Evolutionary conservation across 192 early-diverging fungal species (phyloP).

Genomic region (Backusella westeae): DNA sequence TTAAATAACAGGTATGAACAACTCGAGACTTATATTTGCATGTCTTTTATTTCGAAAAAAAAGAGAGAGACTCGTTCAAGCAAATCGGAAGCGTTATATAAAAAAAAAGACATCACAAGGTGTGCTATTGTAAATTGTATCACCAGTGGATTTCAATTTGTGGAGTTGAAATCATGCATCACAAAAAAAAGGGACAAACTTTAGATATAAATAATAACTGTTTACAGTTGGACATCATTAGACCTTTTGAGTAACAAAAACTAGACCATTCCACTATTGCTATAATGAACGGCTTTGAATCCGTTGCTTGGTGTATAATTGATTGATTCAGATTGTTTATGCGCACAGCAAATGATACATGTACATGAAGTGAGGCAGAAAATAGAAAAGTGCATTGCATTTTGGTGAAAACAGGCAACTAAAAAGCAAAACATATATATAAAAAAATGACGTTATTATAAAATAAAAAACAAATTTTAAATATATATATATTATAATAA

Average conservation of each 20-base stretch:
- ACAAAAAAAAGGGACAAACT: conserved; percentile 7
- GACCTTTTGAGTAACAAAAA: neutral
- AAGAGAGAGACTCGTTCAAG: neutral
- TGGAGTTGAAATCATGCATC: conserved; percentile 4
- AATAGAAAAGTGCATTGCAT: neutral
- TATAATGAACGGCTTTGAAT: neutral
- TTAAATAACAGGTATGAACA: neutral
- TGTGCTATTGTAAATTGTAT: neutral
- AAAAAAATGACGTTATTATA: neutral
- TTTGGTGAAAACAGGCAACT: neutral
- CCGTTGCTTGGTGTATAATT: neutral
- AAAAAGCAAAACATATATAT: neutral
- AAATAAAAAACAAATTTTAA: neutral
- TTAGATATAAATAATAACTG: neutral
- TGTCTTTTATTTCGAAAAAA: neutral
- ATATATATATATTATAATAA: neutral
- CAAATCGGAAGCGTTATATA: neutral
- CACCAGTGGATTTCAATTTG: neutral
- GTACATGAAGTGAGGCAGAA: neutral
- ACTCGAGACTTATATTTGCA: neutral
- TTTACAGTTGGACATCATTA: conserved; percentile 3
- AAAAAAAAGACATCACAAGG: neutral
- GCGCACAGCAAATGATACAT: neutral
- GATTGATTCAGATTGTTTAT: neutral
- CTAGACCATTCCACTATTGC: neutral